A percentile compares a stretch with the other conserved stretches of the same genome.
Conservation (phyloP, 1,284 basidiomycete genomes). For the Moniliophthora roreri region DNA sequence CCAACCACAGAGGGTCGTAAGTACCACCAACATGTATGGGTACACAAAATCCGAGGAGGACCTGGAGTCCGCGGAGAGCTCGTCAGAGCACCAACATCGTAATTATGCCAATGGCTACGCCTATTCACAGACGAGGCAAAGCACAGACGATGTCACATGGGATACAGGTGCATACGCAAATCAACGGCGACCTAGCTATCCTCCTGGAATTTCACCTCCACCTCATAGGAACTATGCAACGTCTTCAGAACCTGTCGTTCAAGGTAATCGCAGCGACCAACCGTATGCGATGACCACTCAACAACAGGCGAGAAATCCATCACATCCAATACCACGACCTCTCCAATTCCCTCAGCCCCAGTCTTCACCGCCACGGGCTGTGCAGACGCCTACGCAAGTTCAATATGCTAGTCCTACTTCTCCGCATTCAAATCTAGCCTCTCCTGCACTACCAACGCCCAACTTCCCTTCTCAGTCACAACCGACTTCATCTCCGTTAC, state of each 20-base stretch:
- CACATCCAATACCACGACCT: not conserved
- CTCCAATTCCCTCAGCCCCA: slow-evolving; percentile 9
- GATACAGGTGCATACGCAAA: slow-evolving; percentile 17
- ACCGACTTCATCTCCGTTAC: not conserved
- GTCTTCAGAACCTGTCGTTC: not conserved
- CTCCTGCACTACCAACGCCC: not conserved
- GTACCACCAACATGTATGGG: slow-evolving; percentile 2
- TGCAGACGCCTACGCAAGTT: slow-evolving; percentile 24
- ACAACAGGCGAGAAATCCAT: not conserved
- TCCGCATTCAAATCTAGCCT: not conserved
- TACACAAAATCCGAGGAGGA: slow-evolving; percentile 20
- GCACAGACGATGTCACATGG: slow-evolving; percentile 29
- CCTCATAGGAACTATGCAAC: not conserved
- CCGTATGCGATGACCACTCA: no score
- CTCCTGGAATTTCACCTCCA: slow-evolving; percentile 5
- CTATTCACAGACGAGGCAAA: slow-evolving; percentile 21
- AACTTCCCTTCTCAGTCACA: slow-evolving; percentile 1
- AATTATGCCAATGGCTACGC: slow-evolving; percentile 2
- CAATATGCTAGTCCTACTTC: slow-evolving; percentile 15
- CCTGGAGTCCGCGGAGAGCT: slow-evolving; percentile 3
- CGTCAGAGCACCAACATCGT: slow-evolving; percentile 6
- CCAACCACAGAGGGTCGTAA: slow-evolving; percentile 30
- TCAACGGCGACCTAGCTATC: slow-evolving; percentile 1
- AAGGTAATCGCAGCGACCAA: no score
- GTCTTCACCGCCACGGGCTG: slow-evolving; percentile 6